phyloP scores from a whole-genome alignment of 2,329 filamentous ascomycete genomes.

The Neopestalotiopsis sp. region DNA sequence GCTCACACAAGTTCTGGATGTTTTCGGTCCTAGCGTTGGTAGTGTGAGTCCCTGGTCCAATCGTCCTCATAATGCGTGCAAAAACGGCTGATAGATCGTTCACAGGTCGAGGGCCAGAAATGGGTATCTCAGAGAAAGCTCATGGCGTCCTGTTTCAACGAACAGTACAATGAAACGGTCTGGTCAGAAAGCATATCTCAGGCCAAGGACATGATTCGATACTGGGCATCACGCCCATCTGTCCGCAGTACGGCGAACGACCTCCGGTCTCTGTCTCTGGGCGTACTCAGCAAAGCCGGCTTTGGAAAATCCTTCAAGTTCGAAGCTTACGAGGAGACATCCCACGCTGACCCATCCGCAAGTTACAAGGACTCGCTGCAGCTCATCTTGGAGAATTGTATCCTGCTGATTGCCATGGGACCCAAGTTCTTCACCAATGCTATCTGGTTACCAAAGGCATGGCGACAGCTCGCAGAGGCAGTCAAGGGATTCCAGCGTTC shows the following conservation, averaged over 20 bases:
- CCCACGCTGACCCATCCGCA: not conserved
- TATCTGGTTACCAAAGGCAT: slow-evolving; percentile 27
- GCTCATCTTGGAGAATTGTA: slow-evolving; percentile 35
- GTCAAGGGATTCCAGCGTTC: slow-evolving; percentile 27
- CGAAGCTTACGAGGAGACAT: slow-evolving; percentile 22
- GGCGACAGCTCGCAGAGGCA: slow-evolving; percentile 28
- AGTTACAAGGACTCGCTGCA: slow-evolving; percentile 28
- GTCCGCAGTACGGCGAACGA: slow-evolving; percentile 19
- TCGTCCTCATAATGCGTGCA: not conserved
- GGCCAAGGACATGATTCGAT: slow-evolving; percentile 19
- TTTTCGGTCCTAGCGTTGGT: not conserved
- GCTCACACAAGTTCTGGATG: not conserved
- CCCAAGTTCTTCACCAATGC: slow-evolving; percentile 30
- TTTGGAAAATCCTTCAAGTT: slow-evolving; percentile 26
- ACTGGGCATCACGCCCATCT: slow-evolving; percentile 20
- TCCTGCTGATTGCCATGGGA: slow-evolving; percentile 36
- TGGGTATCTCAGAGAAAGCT: slow-evolving; percentile 25
- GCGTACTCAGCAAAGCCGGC: slow-evolving; percentile 20
- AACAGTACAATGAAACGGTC: slow-evolving; percentile 22
- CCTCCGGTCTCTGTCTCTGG: slow-evolving; percentile 21
- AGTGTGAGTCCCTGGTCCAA: not conserved
- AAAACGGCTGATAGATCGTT: not conserved
- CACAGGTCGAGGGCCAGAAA: slow-evolving; percentile 12
- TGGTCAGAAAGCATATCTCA: slow-evolving; percentile 21
- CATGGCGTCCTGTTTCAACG: slow-evolving; percentile 19